Evolutionary conservation across 306 rosid species (phyloP).

Genomic region (Castanea crenata): DNA sequence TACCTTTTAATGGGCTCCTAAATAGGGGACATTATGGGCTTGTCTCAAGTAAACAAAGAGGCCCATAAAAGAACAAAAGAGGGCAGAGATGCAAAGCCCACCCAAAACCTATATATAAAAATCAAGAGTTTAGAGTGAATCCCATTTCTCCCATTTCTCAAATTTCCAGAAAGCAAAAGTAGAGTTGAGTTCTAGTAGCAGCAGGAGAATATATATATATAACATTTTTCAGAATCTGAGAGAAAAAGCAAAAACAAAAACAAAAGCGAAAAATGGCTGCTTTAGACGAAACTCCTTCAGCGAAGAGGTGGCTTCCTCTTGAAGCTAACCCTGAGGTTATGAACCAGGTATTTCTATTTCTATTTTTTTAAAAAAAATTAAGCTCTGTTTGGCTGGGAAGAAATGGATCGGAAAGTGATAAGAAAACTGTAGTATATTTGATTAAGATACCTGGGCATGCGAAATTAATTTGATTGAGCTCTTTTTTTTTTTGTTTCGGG

Average conservation of each 20-base stretch:
- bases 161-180: background rate
- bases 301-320: constrained; percentile 98
- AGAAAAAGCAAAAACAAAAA: background rate
- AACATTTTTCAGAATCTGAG: no score
- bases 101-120: constrained; percentile 32
- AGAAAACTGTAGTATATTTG: background rate
- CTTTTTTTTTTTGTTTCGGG: background rate
- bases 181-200: no score
- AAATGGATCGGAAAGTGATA: background rate
- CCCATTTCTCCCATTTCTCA: background rate
- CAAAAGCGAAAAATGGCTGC: constrained; percentile 48
- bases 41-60: background rate
- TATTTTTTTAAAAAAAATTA: background rate
- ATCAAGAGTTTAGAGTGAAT: background rate
- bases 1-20: background rate
- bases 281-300: constrained; percentile 38
- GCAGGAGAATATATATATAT: no score
- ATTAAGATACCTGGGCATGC: background rate
- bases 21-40: no score
- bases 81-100: background rate
- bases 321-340: constrained; percentile 98
- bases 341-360: constrained; percentile 65
- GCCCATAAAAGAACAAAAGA: background rate
- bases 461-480: background rate
- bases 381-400: constrained; percentile 7